Conservation (phyloP, 73 alveolate species). For the Uronychia setigera region DNA sequence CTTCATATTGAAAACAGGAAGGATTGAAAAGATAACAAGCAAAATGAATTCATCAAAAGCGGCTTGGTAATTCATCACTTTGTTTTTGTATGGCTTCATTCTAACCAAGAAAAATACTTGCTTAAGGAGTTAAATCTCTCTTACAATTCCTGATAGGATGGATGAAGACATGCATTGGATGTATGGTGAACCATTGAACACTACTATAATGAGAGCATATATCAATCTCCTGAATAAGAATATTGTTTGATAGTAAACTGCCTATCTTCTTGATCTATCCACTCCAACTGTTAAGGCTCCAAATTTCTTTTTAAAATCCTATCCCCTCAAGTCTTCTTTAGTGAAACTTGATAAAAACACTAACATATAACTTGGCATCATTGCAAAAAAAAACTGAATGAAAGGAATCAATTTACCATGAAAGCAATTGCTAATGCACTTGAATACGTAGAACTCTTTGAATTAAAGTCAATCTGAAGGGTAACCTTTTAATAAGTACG, state of each 20-base stretch:
- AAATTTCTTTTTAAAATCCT: neutral
- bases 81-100: neutral
- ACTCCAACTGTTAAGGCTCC: neutral
- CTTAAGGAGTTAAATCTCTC: neutral
- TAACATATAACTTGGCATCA: neutral
- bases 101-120: too few relatives aligned
- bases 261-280: neutral
- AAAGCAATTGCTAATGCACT: too few relatives aligned
- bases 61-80: neutral
- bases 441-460: too few relatives aligned
- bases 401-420: too few relatives aligned
- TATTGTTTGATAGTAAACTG: neutral
- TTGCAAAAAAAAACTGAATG: neutral
- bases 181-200: neutral
- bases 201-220: neutral
- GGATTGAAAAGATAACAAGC: neutral
- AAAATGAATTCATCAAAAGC: neutral
- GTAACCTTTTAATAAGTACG: neutral
- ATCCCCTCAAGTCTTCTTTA: neutral
- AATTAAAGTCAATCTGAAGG: neutral
- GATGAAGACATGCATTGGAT: neutral
- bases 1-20: neutral
- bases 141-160: neutral
- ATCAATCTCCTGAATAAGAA: neutral
- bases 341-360: neutral